A percentile compares a stretch with the other conserved stretches of the same genome.
These are phyloP conservation scores for Plectosphaerella plurivora DNA, from an alignment of 2,329 filamentous ascomycete genomes.

Conservation along the genomic window DNA sequence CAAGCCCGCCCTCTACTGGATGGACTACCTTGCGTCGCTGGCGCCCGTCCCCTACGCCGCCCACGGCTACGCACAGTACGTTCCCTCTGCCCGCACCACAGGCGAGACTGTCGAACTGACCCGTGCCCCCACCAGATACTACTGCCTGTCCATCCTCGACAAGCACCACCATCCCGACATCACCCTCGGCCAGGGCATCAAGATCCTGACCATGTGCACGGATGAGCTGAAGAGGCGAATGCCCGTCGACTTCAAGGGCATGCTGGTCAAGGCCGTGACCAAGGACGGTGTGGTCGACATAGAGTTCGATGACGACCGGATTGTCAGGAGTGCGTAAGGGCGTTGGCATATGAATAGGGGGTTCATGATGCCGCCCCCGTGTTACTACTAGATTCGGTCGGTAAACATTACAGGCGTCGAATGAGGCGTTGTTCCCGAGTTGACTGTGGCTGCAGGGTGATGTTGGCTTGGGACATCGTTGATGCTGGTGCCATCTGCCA, in stretches of 20 bases:
- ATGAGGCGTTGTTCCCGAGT: not conserved
- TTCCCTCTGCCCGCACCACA: slow-evolving; percentile 5
- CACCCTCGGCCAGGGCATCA: slow-evolving; percentile 80
- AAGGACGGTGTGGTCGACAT: slow-evolving; percentile 88
- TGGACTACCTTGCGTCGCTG: slow-evolving; percentile 90
- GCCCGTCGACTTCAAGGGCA: slow-evolving; percentile 98
- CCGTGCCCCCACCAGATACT: slow-evolving; percentile 59
- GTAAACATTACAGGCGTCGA: slow-evolving; percentile 12
- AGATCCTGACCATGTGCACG: slow-evolving; percentile 90
- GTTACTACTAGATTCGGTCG: slow-evolving; percentile 14
- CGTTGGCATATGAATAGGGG: not conserved
- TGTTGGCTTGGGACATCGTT: too few species aligned
- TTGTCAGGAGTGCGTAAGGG: slow-evolving; percentile 50
- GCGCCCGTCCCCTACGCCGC: slow-evolving; percentile 91
- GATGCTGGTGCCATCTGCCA: too few species aligned
- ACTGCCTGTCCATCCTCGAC: slow-evolving; percentile 94
- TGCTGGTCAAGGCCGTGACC: slow-evolving; percentile 89
- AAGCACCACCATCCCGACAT: slow-evolving; percentile 99
- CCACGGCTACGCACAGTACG: slow-evolving; percentile 95
- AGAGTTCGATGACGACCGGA: slow-evolving; percentile 77
- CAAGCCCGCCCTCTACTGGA: slow-evolving; percentile 92
- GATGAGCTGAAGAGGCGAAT: slow-evolving; percentile 95
- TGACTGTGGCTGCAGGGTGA: too few species aligned
- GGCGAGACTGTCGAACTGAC: not conserved
- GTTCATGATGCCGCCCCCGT: not conserved